Evolutionary conservation across 352 stramenopile species (phyloP).

Genomic region (Phytophthora pistaciae): DNA sequence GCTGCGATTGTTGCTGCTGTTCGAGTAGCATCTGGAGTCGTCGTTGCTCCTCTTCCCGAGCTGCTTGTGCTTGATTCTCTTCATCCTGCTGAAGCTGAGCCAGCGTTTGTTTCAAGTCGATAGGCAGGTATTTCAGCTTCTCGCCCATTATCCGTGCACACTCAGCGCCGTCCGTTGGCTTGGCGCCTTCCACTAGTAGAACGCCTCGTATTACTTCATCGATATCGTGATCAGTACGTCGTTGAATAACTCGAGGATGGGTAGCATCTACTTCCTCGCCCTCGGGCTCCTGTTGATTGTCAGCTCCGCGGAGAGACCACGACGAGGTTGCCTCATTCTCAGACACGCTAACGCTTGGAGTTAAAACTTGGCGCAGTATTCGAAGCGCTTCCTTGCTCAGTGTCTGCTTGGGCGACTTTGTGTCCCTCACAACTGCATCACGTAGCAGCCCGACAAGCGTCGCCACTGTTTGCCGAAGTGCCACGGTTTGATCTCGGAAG

Average conservation of each 20-base stretch:
- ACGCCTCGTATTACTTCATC: constrained; percentile 62
- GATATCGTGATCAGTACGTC: constrained; percentile 36
- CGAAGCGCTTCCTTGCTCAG: constrained; percentile 64
- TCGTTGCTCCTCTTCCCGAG: constrained; percentile 23
- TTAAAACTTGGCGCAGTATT: constrained; percentile 37
- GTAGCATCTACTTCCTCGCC: constrained; percentile 13
- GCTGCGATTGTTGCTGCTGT: constrained; percentile 14
- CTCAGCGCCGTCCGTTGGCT: constrained; percentile 39
- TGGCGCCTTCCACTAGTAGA: constrained; percentile 53
- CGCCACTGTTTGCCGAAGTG: constrained; percentile 47
- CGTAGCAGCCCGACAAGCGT: constrained; percentile 52
- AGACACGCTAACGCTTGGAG: constrained; percentile 8
- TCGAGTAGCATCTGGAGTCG: constrained; percentile 11
- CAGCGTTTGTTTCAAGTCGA: constrained; percentile 50
- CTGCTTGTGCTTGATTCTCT: constrained; percentile 17
- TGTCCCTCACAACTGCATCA: constrained; percentile 60
- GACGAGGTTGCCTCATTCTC: constrained; percentile 1
- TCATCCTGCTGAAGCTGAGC: constrained; percentile 29
- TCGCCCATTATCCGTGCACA: constrained; percentile 48
- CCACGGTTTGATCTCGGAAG: constrained; percentile 53
- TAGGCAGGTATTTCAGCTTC: constrained; percentile 54
- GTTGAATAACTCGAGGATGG: constrained; percentile 24
- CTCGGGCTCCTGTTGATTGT: constrained; percentile 15
- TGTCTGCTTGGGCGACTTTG: constrained; percentile 65
- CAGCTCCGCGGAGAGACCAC: not conserved